phyloP scores from a whole-genome alignment of 2,329 filamentous ascomycete species.

The Hymenoscyphus linearis region DNA sequence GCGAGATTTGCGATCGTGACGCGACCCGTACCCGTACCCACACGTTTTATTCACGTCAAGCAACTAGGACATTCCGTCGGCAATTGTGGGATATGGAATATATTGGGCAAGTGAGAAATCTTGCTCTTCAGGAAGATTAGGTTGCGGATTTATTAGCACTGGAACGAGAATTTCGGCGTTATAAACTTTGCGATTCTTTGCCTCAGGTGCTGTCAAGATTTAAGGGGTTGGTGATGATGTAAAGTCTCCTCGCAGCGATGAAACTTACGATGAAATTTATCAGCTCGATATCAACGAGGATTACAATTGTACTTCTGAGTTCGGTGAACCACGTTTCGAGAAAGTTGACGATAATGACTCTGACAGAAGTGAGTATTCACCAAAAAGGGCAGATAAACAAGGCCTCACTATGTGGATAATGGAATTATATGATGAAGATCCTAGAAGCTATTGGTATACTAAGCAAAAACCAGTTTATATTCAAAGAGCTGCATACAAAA shows the following conservation, averaged over 20 bases:
- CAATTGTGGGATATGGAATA: constrained; percentile 8
- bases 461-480: constrained; percentile 12
- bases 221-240: too few relatives aligned
- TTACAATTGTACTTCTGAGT: background rate
- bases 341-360: background rate
- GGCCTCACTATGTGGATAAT: too few relatives aligned
- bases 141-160: background rate
- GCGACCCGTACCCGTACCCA: too few relatives aligned
- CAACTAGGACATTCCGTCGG: constrained; percentile 5
- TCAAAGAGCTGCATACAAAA: background rate
- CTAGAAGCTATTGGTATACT: too few relatives aligned
- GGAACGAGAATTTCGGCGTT: background rate
- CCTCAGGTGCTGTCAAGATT: constrained; percentile 6
- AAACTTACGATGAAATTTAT: background rate
- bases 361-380: background rate
- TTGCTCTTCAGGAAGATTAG: constrained; percentile 12
- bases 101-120: constrained; percentile 7
- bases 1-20: too few relatives aligned
- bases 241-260: background rate
- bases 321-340: background rate
- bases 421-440: too few relatives aligned
- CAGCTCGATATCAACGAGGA: too few relatives aligned
- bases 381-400: too few relatives aligned
- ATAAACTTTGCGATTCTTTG: background rate
- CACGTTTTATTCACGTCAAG: too few relatives aligned